Base-by-base conservation (phyloP, 495 filamentous ascomycete genomes). In the Aspergillus ostianus region DNA sequence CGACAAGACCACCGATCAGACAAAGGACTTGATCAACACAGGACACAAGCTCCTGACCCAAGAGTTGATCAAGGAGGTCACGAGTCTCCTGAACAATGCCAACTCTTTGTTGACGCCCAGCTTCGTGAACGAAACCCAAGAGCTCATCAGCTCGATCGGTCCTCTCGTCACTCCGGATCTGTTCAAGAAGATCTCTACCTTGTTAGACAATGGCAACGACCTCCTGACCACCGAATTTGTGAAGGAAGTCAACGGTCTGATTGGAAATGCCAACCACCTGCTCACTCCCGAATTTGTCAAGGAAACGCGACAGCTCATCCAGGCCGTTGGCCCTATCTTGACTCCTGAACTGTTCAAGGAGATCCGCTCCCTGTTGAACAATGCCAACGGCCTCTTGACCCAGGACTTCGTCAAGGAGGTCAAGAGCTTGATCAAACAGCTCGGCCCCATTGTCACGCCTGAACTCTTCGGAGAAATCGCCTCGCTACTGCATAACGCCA, bases 81-180 rank as follows among this genome's bases (percentile, higher is more conserved):
- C 70, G 49, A 64, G 68, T n/a, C 68, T 80, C 12, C 65, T 80
- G 44, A 61, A 60, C n/a, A 79, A 79, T 53, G 77, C 75, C 10
- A 74, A 72, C 51, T 61, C 65, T 13, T 68, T 82, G 18, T 58
- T 82, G 36, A 79, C 75, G 7, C 59, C 60, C 19, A 62, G 70
- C 6, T 78, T 79, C 51, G 76, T 80, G 32, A 67, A 77, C 50
- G 67, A 79, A 55, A 79, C 75, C 20, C 64, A 72, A 61, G 58
- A 64, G 19, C 64, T 79, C n/a, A 59, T 80, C 58, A 62, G 56
- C 15, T 52, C 60, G n/a, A 41, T 67, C 32, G 55, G 60, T n/a
- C 66, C 66, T 46, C 57, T 69, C 3, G 27, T 71, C 36, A 65
- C 69, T 0, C 63, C 65, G 47, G 65, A 61, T 21, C 51, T 70